phyloP scores from a whole-genome alignment of 371 early-diverging fungal species.

The Apophysomyces variabilis region DNA sequence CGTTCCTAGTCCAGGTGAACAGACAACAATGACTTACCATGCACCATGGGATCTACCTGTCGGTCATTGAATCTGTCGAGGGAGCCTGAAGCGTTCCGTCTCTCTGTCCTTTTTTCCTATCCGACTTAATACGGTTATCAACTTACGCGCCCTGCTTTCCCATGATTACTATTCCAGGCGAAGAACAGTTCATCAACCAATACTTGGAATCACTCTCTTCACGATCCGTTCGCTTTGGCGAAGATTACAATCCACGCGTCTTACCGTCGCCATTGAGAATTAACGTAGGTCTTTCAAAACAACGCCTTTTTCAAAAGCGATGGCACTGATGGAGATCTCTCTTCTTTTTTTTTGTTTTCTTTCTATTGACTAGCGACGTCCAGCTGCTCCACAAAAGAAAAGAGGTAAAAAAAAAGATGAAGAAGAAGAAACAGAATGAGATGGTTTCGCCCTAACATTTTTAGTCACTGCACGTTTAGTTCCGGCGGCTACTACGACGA shows the following conservation, averaged over 20 bases:
- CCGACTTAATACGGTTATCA: background rate
- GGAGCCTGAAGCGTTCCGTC: too few relatives aligned
- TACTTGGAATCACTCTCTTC: conserved; percentile 43
- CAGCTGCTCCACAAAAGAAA: background rate
- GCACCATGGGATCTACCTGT: too few relatives aligned
- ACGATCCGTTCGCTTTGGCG: conserved; percentile 51
- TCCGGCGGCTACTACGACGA: background rate
- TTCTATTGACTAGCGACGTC: background rate
- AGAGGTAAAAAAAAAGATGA: background rate
- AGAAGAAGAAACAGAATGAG: too few relatives aligned
- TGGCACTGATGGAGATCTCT: too few relatives aligned
- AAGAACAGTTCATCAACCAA: conserved; percentile 40
- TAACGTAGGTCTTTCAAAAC: conserved; percentile 30
- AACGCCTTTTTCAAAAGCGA: too few relatives aligned
- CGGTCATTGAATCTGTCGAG: too few relatives aligned
- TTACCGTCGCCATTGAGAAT: conserved; percentile 37
- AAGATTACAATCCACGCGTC: conserved; percentile 41
- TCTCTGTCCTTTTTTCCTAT: background rate
- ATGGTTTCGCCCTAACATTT: too few relatives aligned
- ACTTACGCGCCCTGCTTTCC: too few relatives aligned
- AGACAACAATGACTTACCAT: too few relatives aligned
- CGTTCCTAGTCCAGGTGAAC: too few relatives aligned
- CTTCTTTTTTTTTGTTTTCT: background rate
- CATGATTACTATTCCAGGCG: conserved; percentile 26
- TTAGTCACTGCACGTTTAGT: background rate